phyloP scores from a whole-genome alignment of 1,284 basidiomycete species.

The Pyrrhoderma noxium region DNA sequence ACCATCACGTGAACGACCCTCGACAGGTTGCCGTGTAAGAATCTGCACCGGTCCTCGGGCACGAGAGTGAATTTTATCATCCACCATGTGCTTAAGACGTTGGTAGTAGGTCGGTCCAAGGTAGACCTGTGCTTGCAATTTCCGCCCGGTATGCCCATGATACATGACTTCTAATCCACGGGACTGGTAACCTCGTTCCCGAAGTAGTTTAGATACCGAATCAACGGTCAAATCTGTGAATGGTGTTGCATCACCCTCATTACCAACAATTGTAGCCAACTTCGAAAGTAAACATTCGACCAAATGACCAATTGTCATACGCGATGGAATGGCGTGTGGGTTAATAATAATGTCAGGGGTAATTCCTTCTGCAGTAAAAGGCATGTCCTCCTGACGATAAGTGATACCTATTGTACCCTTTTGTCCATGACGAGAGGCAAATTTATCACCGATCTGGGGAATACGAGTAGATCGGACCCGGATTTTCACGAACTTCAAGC shows the following conservation, averaged over 20 bases:
- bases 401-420: constrained; percentile 99
- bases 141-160: constrained; percentile 95
- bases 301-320: constrained; percentile 99
- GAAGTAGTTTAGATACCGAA: constrained; percentile 79
- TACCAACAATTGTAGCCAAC: constrained; percentile 91
- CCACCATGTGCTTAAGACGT: constrained; percentile 99
- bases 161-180: constrained; percentile 98
- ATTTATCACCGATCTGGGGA: constrained; percentile 98
- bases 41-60: constrained; percentile 98
- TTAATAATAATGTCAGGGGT: constrained; percentile 98
- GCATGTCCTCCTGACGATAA: constrained; percentile 99
- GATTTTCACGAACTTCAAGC: constrained; percentile 98
- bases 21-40: constrained; percentile 96
- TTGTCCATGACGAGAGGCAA: constrained; percentile 98
- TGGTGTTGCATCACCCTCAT: constrained; percentile 97
- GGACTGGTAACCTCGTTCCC: constrained; percentile 86
- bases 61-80: constrained; percentile 98
- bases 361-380: constrained; percentile 94
- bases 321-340: constrained; percentile 98
- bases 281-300: constrained; percentile 98
- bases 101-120: constrained; percentile 99
- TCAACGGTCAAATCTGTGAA: constrained; percentile 99
- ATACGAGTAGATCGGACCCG: constrained; percentile 93
- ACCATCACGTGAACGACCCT: constrained; percentile 97
- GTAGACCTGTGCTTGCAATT: constrained; percentile 96